Percentiles rank a stretch among this genome's conserved stretches.
Evolutionary conservation across 352 stramenopile genomes (phyloP).

Genomic region (Peronosclerospora sorghi): DNA sequence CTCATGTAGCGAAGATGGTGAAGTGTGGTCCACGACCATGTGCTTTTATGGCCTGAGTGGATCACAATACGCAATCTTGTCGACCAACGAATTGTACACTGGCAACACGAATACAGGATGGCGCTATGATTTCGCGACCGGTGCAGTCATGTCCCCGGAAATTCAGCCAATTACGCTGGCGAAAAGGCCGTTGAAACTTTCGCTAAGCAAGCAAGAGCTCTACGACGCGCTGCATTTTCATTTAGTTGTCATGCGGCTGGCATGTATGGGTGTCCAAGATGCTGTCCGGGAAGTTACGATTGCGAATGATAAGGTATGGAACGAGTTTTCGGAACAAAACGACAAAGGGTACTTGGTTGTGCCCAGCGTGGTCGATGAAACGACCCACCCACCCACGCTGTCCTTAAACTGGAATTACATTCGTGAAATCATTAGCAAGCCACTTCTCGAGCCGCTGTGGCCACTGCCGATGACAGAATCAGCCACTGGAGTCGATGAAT

Average conservation of each 20-base stretch:
- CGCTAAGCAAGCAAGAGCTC: constrained; percentile 44
- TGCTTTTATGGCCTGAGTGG: constrained; percentile 69
- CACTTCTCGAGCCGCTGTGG: constrained; percentile 61
- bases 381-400: constrained; percentile 8
- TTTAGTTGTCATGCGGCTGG: constrained; percentile 65
- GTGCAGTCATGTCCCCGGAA: constrained; percentile 51
- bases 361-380: constrained; percentile 27
- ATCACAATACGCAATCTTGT: constrained; percentile 60
- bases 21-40: constrained; percentile 45
- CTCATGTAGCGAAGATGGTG: constrained; percentile 17
- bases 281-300: constrained; percentile 61
- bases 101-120: constrained; percentile 71
- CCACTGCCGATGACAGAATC: constrained; percentile 26
- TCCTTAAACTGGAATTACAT: constrained; percentile 62
- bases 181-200: constrained; percentile 29
- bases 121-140: constrained; percentile 76
- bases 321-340: constrained; percentile 80
- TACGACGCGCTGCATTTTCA: constrained; percentile 63
- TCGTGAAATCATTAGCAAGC: constrained; percentile 42
- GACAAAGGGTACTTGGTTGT: constrained; percentile 83
- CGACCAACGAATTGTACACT: constrained; percentile 68
- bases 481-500: constrained; percentile 25
- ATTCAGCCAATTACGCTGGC: constrained; percentile 53
- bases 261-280: constrained; percentile 65
- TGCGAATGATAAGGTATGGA: constrained; percentile 43